phyloP scores from a whole-genome alignment of 495 filamentous ascomycete genomes.

The Aspergillus conjunctus region DNA sequence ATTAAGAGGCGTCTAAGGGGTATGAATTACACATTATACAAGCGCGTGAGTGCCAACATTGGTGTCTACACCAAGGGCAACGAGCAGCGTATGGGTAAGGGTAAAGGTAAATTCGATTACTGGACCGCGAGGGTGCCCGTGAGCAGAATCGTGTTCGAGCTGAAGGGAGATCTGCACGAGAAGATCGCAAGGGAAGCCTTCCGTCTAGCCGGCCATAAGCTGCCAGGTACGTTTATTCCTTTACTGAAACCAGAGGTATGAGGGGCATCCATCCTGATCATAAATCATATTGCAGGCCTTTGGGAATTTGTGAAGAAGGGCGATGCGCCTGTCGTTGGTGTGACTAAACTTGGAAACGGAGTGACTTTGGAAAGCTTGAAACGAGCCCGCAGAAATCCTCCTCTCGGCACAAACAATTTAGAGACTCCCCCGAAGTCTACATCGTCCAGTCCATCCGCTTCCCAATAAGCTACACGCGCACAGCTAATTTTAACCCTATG shows the following conservation, averaged over 20 bases:
- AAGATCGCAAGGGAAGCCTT: slow-evolving; percentile 93
- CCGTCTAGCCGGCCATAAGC: slow-evolving; percentile 88
- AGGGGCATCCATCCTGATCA: slow-evolving; percentile 25
- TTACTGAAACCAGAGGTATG: background rate
- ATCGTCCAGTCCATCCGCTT: slow-evolving; percentile 41
- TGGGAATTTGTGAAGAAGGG: slow-evolving; percentile 94
- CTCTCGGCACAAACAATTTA: slow-evolving; percentile 44
- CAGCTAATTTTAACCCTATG: slow-evolving; percentile 21
- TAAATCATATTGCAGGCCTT: slow-evolving; percentile 59
- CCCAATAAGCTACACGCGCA: slow-evolving; percentile 39
- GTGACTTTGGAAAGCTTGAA: slow-evolving; percentile 78
- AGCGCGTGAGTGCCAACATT: slow-evolving; percentile 84
- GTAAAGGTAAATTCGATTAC: slow-evolving; percentile 95
- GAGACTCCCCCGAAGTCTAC: slow-evolving; percentile 38
- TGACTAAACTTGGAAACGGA: slow-evolving; percentile 86
- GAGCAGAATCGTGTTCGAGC: slow-evolving; percentile 86
- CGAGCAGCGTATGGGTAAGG: slow-evolving; percentile 98
- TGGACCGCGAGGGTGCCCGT: slow-evolving; percentile 89
- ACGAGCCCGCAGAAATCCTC: slow-evolving; percentile 68
- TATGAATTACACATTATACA: slow-evolving; percentile 90
- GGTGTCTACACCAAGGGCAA: slow-evolving; percentile 95
- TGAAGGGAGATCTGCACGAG: slow-evolving; percentile 91
- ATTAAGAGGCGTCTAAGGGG: slow-evolving; percentile 87
- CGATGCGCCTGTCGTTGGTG: slow-evolving; percentile 86
- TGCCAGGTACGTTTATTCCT: slow-evolving; percentile 71